Evolutionary conservation across 169 alveolate genomes (phyloP), one percentile per base, ranked within the genome.

Genomic region (Cryptosporidium felis): DNA sequence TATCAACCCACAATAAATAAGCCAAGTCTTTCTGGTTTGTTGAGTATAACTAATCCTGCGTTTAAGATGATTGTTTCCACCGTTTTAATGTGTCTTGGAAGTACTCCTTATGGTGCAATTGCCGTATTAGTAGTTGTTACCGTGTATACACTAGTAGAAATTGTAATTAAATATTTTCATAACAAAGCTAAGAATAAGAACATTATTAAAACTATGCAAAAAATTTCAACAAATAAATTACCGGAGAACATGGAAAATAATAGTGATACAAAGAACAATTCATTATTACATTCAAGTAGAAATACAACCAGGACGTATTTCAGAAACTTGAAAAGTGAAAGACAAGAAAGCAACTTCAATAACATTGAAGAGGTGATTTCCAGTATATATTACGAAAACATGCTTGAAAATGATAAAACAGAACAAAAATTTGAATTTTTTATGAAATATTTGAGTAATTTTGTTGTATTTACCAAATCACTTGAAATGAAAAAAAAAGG

Each of bases 71-170:
- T 74, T 18, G 58, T 74, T 49, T 53, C 74, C n/a, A 74, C 85
- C 5, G 85, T 74, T 26, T 23, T 74, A 16, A 74, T 74, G 85
- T 49, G 65, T 18, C 28, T 74, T 14, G 85, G 85, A 10, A 56
- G 85, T 34, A 74, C 85, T 36, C 85, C 85, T 38, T 56, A 74
- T 74, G 85, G 85, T 74, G 85, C 85, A 53, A 56, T 74, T 38
- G 63, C 85, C 2, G 58, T 74, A 3, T 38, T 74, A 28, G 58
- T 74, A n/a, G 67, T 74, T 40, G 67, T 74, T 14, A 74, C 85
- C 3, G 85, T 74, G 3, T 74, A 74, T 74, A 38, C 85, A 74
- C 34, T 74, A 14, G 23, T 74, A 16, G 85, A 74, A 74, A 56
- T 74, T 21, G 85, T 49, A 14, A 38, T 56, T 14, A 74, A 74